These are phyloP conservation scores for Lagenidium sp. DNA, from an alignment of 352 stramenopile species.

Conservation along the genomic window DNA sequence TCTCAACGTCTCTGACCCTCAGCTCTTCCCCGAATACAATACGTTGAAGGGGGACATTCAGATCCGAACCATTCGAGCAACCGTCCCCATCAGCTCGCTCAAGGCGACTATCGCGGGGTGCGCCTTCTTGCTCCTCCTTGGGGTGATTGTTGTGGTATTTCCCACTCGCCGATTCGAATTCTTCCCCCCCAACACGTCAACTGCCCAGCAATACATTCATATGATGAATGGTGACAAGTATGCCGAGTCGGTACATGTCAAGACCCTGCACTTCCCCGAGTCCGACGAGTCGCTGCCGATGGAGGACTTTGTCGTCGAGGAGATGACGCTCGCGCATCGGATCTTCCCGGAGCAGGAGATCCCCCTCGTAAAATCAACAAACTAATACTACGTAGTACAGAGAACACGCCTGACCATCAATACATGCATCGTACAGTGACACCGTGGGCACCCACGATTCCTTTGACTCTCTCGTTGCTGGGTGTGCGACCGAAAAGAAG, in stretches of 20 bases:
- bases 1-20: not conserved
- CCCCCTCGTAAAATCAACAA: too few relatives aligned
- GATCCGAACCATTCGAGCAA: conserved; percentile 6
- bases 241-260: conserved; percentile 6
- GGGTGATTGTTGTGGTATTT: not conserved
- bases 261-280: conserved; percentile 2
- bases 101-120: conserved; percentile 2
- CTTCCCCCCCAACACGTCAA: not conserved
- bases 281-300: conserved; percentile 2
- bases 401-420: too few relatives aligned
- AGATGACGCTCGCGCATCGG: conserved; percentile 6
- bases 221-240: conserved; percentile 1
- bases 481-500: too few relatives aligned
- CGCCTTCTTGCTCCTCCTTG: conserved; percentile 1
- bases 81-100: conserved; percentile 4
- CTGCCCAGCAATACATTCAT: not conserved
- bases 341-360: not conserved
- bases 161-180: not conserved
- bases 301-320: conserved; percentile 2
- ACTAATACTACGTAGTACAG: too few relatives aligned
- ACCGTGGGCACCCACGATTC: too few relatives aligned
- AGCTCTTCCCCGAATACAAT: not conserved
- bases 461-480: too few relatives aligned
- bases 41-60: conserved; percentile 15
- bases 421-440: too few relatives aligned